phyloP scores from a whole-genome alignment of 2,329 filamentous ascomycete species.

The Verticillium albo-atrum region DNA sequence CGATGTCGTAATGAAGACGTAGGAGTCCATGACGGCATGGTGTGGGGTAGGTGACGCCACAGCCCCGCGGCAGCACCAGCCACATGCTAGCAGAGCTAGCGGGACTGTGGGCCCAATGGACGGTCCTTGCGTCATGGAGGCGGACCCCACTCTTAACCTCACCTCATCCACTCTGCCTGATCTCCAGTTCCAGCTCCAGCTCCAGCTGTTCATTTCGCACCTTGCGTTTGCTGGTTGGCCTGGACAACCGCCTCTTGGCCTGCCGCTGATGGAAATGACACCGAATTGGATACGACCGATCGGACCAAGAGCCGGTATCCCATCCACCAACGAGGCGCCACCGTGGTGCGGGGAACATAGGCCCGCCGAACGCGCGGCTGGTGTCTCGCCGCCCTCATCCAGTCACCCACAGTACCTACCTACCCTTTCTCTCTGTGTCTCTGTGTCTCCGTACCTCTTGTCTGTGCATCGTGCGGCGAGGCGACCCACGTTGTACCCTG shows the following conservation, averaged over 20 bases:
- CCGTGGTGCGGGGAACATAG: neutral
- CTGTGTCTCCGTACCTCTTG: neutral
- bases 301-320: neutral
- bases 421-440: neutral
- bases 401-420: too few species aligned
- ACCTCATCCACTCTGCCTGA: neutral
- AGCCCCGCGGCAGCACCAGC: constrained; percentile 1
- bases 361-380: neutral
- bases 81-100: neutral
- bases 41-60: constrained; percentile 14
- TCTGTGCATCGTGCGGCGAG: neutral
- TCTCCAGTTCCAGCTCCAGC: too few species aligned
- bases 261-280: neutral
- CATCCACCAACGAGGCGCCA: neutral
- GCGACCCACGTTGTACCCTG: neutral
- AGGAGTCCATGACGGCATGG: constrained; percentile 9
- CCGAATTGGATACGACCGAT: neutral
- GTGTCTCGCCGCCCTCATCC: neutral
- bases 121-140: neutral
- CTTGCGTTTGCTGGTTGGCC: neutral
- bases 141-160: neutral
- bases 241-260: neutral
- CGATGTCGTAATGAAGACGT: neutral
- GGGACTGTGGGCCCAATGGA: neutral
- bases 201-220: neutral